phyloP scores from a whole-genome alignment of 352 stramenopile species.

The Pythium biforme region DNA sequence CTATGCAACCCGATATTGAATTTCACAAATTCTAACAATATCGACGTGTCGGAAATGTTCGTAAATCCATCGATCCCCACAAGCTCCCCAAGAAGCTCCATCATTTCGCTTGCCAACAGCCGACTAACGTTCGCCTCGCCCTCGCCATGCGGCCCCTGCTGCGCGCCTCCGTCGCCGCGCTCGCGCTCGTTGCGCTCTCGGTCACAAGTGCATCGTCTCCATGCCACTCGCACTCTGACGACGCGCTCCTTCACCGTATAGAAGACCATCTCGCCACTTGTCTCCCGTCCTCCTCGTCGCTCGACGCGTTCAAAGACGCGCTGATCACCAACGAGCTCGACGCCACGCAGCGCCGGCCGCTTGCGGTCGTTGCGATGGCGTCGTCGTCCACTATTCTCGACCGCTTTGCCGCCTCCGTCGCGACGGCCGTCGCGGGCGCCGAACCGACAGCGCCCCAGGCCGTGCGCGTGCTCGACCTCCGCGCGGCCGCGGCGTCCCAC shows the following conservation, averaged over 20 bases:
- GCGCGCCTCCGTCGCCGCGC: background rate
- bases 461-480: constrained; percentile 30
- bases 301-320: constrained; percentile 42
- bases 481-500: constrained; percentile 24
- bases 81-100: no score
- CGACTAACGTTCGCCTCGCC: no score
- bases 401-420: constrained; percentile 33
- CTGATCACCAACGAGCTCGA: constrained; percentile 58
- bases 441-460: background rate
- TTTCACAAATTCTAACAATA: no score
- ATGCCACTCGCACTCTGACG: constrained; percentile 17
- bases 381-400: constrained; percentile 38
- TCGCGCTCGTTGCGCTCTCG: background rate
- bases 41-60: no score
- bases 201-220: background rate
- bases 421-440: constrained; percentile 27
- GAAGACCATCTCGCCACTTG: constrained; percentile 37
- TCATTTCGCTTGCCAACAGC: no score
- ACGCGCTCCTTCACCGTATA: constrained; percentile 45
- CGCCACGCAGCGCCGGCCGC: constrained; percentile 32
- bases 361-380: constrained; percentile 57
- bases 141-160: no score
- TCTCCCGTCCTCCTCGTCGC: constrained; percentile 28
- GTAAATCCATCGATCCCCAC: no score
- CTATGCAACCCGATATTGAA: no score